phyloP scores from a whole-genome alignment of 2,329 filamentous ascomycete species.

The Aspergillus luchuensis region DNA sequence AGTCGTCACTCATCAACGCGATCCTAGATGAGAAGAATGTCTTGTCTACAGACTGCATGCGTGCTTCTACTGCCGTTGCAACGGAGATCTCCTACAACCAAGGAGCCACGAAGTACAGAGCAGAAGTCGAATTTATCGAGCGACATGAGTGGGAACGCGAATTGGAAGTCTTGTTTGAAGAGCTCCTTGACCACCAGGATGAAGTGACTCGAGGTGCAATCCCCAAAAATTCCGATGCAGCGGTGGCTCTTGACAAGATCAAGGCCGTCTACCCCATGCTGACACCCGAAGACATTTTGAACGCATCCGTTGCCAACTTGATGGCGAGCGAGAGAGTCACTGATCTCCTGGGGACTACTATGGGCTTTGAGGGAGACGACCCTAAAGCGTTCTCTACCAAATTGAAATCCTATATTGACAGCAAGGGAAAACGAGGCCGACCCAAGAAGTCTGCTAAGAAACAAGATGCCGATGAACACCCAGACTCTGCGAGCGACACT shows the following conservation, averaged over 20 bases:
- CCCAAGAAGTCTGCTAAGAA: conserved; percentile 51
- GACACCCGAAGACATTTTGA: conserved; percentile 45
- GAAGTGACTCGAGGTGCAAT: conserved; percentile 39
- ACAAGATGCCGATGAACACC: neutral
- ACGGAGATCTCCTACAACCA: conserved; percentile 63
- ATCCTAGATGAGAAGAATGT: conserved; percentile 63
- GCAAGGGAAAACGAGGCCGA: conserved; percentile 44
- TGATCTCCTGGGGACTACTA: conserved; percentile 51
- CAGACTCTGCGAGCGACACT: neutral
- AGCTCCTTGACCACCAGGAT: conserved; percentile 49
- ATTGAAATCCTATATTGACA: conserved; percentile 58
- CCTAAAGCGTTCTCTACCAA: conserved; percentile 48
- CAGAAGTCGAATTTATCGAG: conserved; percentile 61
- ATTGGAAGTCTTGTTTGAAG: conserved; percentile 51
- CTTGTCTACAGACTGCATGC: conserved; percentile 59
- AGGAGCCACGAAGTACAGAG: conserved; percentile 52
- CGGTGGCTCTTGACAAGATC: conserved; percentile 47
- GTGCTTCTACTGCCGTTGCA: conserved; percentile 63
- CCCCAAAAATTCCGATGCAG: conserved; percentile 50
- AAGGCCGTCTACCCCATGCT: conserved; percentile 40
- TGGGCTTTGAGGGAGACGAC: conserved; percentile 41
- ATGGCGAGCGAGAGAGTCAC: conserved; percentile 44
- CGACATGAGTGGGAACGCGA: conserved; percentile 57
- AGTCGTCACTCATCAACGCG: conserved; percentile 65
- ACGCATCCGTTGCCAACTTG: conserved; percentile 44